A percentile compares a stretch with the other conserved stretches of the same genome.
These are phyloP conservation scores for Elymus sibiricus DNA, from an alignment of 176 grass and related monocot genomes.

Conservation along the genomic window DNA sequence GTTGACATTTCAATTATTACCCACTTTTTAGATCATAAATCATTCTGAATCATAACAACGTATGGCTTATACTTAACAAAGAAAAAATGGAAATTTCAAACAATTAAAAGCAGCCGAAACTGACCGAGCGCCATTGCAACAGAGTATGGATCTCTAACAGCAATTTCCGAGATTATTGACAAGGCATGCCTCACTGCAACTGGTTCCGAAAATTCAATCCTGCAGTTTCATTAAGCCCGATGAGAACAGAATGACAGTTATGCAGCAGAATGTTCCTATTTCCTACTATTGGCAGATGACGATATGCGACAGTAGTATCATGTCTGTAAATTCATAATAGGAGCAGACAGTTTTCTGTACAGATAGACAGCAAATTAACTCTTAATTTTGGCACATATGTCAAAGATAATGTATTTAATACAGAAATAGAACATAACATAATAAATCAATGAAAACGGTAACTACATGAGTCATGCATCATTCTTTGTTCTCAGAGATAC, in stretches of 20 bases:
- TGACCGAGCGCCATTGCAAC: constrained; percentile 93
- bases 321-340: neutral
- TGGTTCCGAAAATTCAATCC: constrained; percentile 95
- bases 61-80: neutral
- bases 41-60: constrained; percentile 5
- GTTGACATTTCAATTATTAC: neutral
- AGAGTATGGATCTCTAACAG: constrained; percentile 93
- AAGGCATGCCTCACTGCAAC: constrained; percentile 92
- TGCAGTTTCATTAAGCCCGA: constrained; percentile 40
- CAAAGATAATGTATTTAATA: constrained; percentile 5
- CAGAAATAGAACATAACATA: neutral
- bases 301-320: neutral
- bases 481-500: neutral
- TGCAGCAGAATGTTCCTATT: neutral
- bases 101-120: constrained; percentile 27
- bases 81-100: constrained; percentile 10
- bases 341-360: constrained; percentile 8
- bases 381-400: constrained; percentile 3
- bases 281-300: neutral
- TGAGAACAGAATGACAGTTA: constrained; percentile 21
- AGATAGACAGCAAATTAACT: constrained; percentile 1
- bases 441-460: constrained; percentile 13
- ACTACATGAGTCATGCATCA: neutral
- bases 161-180: constrained; percentile 90
- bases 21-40: neutral